These are phyloP conservation scores for Graphilbum fragrans DNA, from an alignment of 2,329 filamentous ascomycete genomes.

Conservation along the genomic window DNA sequence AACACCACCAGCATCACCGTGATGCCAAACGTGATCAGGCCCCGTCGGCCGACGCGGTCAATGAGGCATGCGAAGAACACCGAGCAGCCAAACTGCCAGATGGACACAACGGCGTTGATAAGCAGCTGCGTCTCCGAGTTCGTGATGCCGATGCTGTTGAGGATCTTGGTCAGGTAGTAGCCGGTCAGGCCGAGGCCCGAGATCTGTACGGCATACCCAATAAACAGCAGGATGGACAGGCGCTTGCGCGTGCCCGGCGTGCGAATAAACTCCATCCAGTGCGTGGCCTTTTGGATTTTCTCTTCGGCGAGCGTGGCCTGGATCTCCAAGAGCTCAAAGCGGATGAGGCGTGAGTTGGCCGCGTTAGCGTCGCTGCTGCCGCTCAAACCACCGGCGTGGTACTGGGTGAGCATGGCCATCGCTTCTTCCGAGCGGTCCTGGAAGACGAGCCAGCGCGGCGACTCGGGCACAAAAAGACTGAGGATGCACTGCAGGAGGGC, in stretches of 20 bases:
- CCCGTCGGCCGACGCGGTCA: slow-evolving; percentile 11
- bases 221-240: slow-evolving; percentile 7
- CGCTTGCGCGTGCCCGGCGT: slow-evolving; percentile 10
- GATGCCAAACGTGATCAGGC: slow-evolving; percentile 12
- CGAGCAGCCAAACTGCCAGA: slow-evolving; percentile 6
- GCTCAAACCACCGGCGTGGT: too few species aligned
- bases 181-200: slow-evolving; percentile 16
- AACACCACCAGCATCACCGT: slow-evolving; percentile 8
- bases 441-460: slow-evolving; percentile 16
- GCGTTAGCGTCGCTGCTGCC: slow-evolving; percentile 8
- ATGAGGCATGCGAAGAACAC: slow-evolving; percentile 3
- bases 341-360: slow-evolving; percentile 6
- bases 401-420: slow-evolving; percentile 6
- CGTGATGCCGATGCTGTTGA: slow-evolving; percentile 18
- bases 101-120: slow-evolving; percentile 18
- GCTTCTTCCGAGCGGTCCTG: slow-evolving; percentile 8
- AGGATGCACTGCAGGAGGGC: slow-evolving; percentile 10
- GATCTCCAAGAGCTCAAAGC: slow-evolving; percentile 10
- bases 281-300: slow-evolving; percentile 12
- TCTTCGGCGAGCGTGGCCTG: slow-evolving; percentile 8
- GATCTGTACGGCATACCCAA: slow-evolving; percentile 10
- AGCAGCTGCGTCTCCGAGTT: slow-evolving; percentile 16
- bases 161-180: slow-evolving; percentile 21
- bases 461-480: slow-evolving; percentile 13
- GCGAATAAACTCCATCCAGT: slow-evolving; percentile 19